Base-by-base conservation (phyloP, 2,329 filamentous ascomycete species). In the Rasamsonia emersonii region DNA sequence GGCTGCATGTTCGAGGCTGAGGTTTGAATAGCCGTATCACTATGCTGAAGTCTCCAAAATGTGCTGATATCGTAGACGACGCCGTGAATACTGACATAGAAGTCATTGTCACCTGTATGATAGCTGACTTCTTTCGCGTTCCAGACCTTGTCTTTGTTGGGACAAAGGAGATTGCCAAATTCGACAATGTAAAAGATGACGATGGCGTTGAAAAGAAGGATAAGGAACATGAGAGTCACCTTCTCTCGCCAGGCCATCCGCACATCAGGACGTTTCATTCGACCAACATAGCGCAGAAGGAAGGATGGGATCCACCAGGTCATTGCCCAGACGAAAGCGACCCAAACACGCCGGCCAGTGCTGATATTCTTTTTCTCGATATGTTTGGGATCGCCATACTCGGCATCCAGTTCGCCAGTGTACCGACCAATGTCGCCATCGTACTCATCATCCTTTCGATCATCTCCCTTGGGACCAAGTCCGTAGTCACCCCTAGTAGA, bases 181-280 rank as follows among this genome's bases (percentile, higher is more conserved):
- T 64, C 75, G 41, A 95, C 73, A 47, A 98, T 95, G 73, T 86
- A 94, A 64, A 98, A 98, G 36, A 95, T 70, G 39, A 98, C 75
- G 17, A 75, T 52, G 23, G 55, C 86, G 59, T 98, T 98, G 44
- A 93, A 61, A 9, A 98, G 48, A 18, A 83, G 54, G 45, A 98
- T 96, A 32, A 94, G 49, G 37, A 83, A 67, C 28, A 88, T 77
- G 8, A 98, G 67, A 0, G 91, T 81, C 8, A 98, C 31, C 61
- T 98, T 98, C 53, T 98, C 91, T 59, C 91, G 76, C 91, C 91
- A 98, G 0, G 91, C 91, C 76, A 95, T 83, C 16, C 91, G 83
- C 6, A 98, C 86, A 61, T 98, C 91, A 2, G 88, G 91, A 34
- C 91, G 79, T 63, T 93, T 93, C 91, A 98, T 98, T 14, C 89